These are phyloP conservation scores for Pythium phragmitis DNA, from an alignment of 352 stramenopile genomes.

Conservation along the genomic window DNA sequence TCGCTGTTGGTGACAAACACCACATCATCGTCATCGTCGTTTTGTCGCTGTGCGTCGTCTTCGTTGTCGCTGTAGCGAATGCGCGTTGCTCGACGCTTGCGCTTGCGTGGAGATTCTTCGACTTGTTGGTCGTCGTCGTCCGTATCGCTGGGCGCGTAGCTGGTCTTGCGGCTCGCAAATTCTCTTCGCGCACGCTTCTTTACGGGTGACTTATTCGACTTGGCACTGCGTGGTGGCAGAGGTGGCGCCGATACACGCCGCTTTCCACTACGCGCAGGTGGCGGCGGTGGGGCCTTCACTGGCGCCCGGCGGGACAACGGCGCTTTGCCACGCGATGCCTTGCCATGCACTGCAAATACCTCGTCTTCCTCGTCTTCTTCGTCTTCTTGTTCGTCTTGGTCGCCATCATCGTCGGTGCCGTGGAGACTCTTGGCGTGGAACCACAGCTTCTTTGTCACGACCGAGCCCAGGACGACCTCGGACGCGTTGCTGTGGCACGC, in stretches of 20 bases:
- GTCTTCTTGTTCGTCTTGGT: slow-evolving; percentile 14
- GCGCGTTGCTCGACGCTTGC: slow-evolving; percentile 12
- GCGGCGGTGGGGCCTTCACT: neutral
- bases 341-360: neutral
- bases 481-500: slow-evolving; percentile 59
- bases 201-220: slow-evolving; percentile 5
- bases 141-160: slow-evolving; percentile 20
- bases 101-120: slow-evolving; percentile 20
- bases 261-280: slow-evolving; percentile 10
- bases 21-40: slow-evolving; percentile 23
- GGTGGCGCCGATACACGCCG: slow-evolving; percentile 9
- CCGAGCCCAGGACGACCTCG: slow-evolving; percentile 42
- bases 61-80: slow-evolving; percentile 24
- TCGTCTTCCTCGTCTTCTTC: slow-evolving; percentile 18
- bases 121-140: slow-evolving; percentile 36
- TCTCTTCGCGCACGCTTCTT: slow-evolving; percentile 25
- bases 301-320: neutral
- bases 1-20: slow-evolving; percentile 3
- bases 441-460: slow-evolving; percentile 71
- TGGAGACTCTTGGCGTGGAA: slow-evolving; percentile 33
- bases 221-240: slow-evolving; percentile 2
- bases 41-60: slow-evolving; percentile 9
- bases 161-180: neutral
- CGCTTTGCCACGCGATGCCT: slow-evolving; percentile 1
- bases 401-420: slow-evolving; percentile 1